Conservation (phyloP, 2,329 filamentous ascomycete species). For the Verticillium klebahnii region DNA sequence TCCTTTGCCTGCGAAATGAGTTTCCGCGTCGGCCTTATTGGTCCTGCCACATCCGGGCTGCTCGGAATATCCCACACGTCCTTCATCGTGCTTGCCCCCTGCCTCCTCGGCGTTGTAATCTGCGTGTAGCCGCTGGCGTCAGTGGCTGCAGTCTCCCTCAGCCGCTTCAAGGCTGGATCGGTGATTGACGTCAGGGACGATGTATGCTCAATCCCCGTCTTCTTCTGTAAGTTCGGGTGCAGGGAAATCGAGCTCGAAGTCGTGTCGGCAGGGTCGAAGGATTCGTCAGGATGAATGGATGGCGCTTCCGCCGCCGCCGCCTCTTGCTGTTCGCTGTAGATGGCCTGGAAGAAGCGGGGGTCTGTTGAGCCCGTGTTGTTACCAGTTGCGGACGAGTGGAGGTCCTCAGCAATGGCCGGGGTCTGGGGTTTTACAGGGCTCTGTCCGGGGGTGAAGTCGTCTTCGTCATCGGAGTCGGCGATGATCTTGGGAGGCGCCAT, state of each 20-base stretch:
- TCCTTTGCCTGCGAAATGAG: neutral
- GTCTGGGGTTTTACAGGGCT: slow-evolving; percentile 8
- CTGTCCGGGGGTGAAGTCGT: slow-evolving; percentile 5
- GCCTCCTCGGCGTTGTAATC: slow-evolving; percentile 24
- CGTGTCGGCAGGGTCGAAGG: neutral
- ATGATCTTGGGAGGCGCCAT: slow-evolving; percentile 12
- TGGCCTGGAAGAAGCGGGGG: slow-evolving; percentile 38
- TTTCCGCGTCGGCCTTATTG: neutral
- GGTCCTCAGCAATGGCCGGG: neutral
- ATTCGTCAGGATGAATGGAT: neutral
- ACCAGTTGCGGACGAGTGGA: slow-evolving; percentile 7
- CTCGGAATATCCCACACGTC: slow-evolving; percentile 42
- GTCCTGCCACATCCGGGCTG: slow-evolving; percentile 26
- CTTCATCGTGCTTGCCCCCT: slow-evolving; percentile 10
- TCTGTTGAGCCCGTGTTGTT: slow-evolving; percentile 39
- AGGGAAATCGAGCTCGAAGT: neutral
- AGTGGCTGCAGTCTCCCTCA: neutral
- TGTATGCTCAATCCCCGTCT: slow-evolving; percentile 1
- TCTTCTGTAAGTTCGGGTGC: neutral
- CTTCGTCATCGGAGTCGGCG: slow-evolving; percentile 14
- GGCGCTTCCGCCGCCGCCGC: neutral
- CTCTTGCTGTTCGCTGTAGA: slow-evolving; percentile 41
- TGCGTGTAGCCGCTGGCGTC: slow-evolving; percentile 23
- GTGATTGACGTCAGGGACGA: slow-evolving; percentile 19
- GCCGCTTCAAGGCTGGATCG: slow-evolving; percentile 16